Base-by-base conservation (phyloP, 1,284 basidiomycete species). In the Porodaedalea pini region DNA sequence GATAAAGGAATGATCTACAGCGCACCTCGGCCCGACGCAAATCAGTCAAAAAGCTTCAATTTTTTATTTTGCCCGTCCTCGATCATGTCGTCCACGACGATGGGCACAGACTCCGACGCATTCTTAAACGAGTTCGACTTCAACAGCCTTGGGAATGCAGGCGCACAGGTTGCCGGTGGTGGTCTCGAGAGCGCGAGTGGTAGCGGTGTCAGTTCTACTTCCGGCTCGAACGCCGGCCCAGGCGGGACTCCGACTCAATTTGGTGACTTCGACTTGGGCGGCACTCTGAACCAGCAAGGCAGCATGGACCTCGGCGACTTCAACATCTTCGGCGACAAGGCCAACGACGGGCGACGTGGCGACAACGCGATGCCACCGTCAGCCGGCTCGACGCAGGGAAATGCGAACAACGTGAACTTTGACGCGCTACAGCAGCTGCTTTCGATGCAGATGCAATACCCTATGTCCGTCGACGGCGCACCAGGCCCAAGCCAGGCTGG, bases 361-460 rank as follows among this genome's bases (percentile, higher is more conserved):
- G 43, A 57, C 48, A 44, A 15, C 17, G 21, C 48, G 31, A 27
- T 36, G 47, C 39, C 19, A 27, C 47, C 19, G 11, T 34, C 17
- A 19, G 15, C 52, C n/a, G 29, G 15, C 56, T 25, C 31, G 31
- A 32, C 39, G 6, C 56, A 44, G 31, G 31, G 7, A 36, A 51
- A 45, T 25, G 32, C 29, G 45, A 57, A 41, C 55, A 57, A 23
- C 39, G 39, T 51, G 17, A 59, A 55, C 43, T 41, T 51, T 21
- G 58, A 59, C 29, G 58, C 54, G 7, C 54, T 60, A 11, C 58
- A 60, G 37, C 58, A 60, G 36, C 58, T 60, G 29, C 53, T 56
- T 15, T 25, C 17, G 3, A 45, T 59, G 52, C 54, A 55, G 15
- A 56, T 58, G 50, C 56, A 47, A 32, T 17, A 8, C n/a, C 37